Base-by-base conservation (phyloP, 768 basidiomycete species). In the Suillus paluster region DNA sequence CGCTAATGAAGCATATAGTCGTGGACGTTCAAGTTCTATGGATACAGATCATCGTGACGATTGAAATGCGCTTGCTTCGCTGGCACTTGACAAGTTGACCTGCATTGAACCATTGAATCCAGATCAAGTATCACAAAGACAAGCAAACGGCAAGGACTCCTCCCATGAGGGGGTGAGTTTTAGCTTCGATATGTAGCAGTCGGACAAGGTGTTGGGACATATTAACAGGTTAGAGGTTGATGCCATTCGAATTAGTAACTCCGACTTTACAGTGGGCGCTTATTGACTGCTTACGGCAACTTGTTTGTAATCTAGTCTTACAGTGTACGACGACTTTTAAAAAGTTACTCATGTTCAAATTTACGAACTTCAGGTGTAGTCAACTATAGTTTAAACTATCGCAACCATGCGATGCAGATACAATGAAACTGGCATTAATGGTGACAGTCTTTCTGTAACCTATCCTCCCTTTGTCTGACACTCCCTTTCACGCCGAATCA, bases 51-150 rank as follows among this genome's bases (percentile, higher is more conserved):
- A 68, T 71, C 17, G 70, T 74, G 10, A 80, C 78, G 8, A 79
- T 81, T n/a, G n/a, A 66, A 80, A 79, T 66, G 79, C 76, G n/a
- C 68, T 79, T 34, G 79, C 78, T 45, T 73, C 72, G 10, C 67
- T 80, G 57, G 75, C 73, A 9, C 73, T 80, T 6, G 30, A 30
- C 6, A n/a, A n/a, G n/a, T n/a, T n/a, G n/a, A n/a, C 30, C 30
- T 30, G 30, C 30, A n/a, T n/a, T n/a, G n/a, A 30, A 30, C 30
- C 30, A 6, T 30, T 30, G 30, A 30, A 72, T 73, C n/a, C 68
- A 71, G 62, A 64, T 75, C 64, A 71, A 72, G 64, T 74, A 75
- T 61, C 73, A 75, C 65, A 76, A 78, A 67, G 76, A 80, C 63
- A 30, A 30, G 30, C 77, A 80, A 67, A 78, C 79, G 64, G 6